A percentile compares a stretch with the other conserved stretches of the same genome.
Evolutionary conservation across 2,329 filamentous ascomycete genomes (phyloP).

Genomic region (Xylaria sp.): DNA sequence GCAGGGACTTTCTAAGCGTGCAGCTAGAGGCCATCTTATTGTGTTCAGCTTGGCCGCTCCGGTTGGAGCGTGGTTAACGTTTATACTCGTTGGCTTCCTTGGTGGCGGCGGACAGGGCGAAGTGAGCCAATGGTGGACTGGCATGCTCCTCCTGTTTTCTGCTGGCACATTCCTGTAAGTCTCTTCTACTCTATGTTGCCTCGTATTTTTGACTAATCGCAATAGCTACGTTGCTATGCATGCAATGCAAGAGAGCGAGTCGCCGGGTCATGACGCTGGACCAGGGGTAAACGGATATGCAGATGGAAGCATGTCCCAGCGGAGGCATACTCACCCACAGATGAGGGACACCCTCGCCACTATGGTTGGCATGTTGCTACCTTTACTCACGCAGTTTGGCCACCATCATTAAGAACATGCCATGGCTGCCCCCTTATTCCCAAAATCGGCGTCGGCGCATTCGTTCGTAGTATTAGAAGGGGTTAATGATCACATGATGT

Average conservation of each 20-base stretch:
- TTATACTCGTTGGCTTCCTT: slow-evolving; percentile 68
- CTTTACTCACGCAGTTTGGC: slow-evolving; percentile 70
- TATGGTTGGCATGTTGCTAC: slow-evolving; percentile 71
- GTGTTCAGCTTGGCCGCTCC: slow-evolving; percentile 91
- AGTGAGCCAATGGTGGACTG: slow-evolving; percentile 77
- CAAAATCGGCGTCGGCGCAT: slow-evolving; percentile 14
- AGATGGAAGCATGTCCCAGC: slow-evolving; percentile 43
- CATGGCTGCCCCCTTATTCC: slow-evolving; percentile 7
- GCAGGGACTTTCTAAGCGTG: slow-evolving; percentile 83
- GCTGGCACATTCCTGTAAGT: slow-evolving; percentile 91
- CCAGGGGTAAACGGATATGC: slow-evolving; percentile 48
- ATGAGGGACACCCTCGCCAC: slow-evolving; percentile 66
- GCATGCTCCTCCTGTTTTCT: slow-evolving; percentile 89
- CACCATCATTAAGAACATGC: slow-evolving; percentile 54
- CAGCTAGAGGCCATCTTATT: slow-evolving; percentile 75
- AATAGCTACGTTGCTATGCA: slow-evolving; percentile 94
- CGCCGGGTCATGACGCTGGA: slow-evolving; percentile 48
- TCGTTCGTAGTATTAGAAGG: slow-evolving; percentile 13
- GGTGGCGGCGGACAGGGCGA: slow-evolving; percentile 58
- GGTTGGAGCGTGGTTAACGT: slow-evolving; percentile 76
- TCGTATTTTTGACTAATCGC: background rate
- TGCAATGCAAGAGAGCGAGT: slow-evolving; percentile 78
- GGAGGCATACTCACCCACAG: slow-evolving; percentile 51
- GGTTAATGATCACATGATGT: slow-evolving; percentile 16
- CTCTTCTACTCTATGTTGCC: background rate